Percentiles rank a stretch among this genome's conserved stretches.
These are phyloP conservation scores for Sclerotinia spermophila DNA, from an alignment of 2,329 filamentous ascomycete genomes.

Conservation along the genomic window DNA sequence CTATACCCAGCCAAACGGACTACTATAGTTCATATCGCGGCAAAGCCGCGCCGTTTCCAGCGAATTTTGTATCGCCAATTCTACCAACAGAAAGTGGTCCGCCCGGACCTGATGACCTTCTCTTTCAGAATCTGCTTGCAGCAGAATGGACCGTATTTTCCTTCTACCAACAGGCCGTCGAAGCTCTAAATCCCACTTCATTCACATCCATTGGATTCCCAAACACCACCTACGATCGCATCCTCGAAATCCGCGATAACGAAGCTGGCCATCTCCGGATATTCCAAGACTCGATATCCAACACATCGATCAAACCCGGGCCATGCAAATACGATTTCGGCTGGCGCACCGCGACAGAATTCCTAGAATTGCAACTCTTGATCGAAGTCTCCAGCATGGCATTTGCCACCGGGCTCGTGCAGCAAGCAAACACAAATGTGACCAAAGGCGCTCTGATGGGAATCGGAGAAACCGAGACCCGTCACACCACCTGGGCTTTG, in stretches of 20 bases:
- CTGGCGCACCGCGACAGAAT: constrained; percentile 27
- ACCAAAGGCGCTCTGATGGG: constrained; percentile 41
- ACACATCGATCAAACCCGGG: constrained; percentile 42
- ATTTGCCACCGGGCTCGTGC: constrained; percentile 40
- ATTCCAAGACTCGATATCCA: constrained; percentile 44
- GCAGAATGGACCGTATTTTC: constrained; percentile 46
- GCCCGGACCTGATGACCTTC: constrained; percentile 41
- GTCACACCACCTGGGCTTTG: constrained; percentile 43
- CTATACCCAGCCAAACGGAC: constrained; percentile 36
- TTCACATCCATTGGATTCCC: constrained; percentile 40
- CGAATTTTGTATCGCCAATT: constrained; percentile 38
- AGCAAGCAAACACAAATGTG: constrained; percentile 36
- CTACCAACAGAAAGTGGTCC: constrained; percentile 33
- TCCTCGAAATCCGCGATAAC: constrained; percentile 44
- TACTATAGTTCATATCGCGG: constrained; percentile 39
- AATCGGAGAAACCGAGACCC: constrained; percentile 40
- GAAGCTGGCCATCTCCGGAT: constrained; percentile 45
- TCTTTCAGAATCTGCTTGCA: constrained; percentile 44
- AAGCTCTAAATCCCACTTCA: constrained; percentile 39
- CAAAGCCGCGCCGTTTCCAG: constrained; percentile 39
- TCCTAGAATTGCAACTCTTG: constrained; percentile 37
- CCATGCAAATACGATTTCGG: constrained; percentile 38
- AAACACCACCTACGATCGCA: constrained; percentile 41
- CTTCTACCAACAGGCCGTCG: constrained; percentile 44
- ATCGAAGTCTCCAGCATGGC: constrained; percentile 42